These are phyloP conservation scores for Peronospora belbahrii DNA, from an alignment of 352 stramenopile genomes.

Conservation along the genomic window DNA sequence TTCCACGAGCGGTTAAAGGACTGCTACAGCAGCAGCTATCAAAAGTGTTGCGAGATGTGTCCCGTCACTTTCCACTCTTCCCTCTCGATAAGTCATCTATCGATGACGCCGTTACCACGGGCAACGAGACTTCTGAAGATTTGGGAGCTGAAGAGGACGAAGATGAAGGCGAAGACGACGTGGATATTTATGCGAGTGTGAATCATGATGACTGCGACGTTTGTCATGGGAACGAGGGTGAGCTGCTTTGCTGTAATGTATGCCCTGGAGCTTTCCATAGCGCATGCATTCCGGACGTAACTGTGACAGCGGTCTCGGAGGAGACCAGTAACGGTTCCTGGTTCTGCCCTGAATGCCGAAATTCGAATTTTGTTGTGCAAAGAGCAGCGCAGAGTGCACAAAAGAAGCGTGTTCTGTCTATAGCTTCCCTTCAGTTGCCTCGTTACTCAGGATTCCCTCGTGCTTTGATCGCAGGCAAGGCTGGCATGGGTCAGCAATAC, in stretches of 20 bases:
- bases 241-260: constrained; percentile 51
- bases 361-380: constrained; percentile 21
- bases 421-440: constrained; percentile 35
- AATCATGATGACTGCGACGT: constrained; percentile 62
- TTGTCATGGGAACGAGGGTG: constrained; percentile 52
- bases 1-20: constrained; percentile 50
- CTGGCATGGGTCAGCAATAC: constrained; percentile 68
- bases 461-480: constrained; percentile 50
- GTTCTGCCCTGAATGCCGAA: constrained; percentile 55
- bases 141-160: constrained; percentile 11
- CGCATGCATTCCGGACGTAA: constrained; percentile 25
- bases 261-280: constrained; percentile 60
- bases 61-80: constrained; percentile 55
- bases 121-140: constrained; percentile 1
- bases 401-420: constrained; percentile 22
- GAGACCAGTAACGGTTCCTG: constrained; percentile 17
- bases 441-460: constrained; percentile 55
- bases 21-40: constrained; percentile 36
- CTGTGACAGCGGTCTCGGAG: constrained; percentile 3
- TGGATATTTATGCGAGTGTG: constrained; percentile 59
- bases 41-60: constrained; percentile 36
- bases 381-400: constrained; percentile 16
- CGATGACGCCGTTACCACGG: constrained; percentile 25
- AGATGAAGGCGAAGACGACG: constrained; percentile 45
- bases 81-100: constrained; percentile 39